Conservation (phyloP, 805 yeast genomes). For the Wickerhamiella lipophila region DNA sequence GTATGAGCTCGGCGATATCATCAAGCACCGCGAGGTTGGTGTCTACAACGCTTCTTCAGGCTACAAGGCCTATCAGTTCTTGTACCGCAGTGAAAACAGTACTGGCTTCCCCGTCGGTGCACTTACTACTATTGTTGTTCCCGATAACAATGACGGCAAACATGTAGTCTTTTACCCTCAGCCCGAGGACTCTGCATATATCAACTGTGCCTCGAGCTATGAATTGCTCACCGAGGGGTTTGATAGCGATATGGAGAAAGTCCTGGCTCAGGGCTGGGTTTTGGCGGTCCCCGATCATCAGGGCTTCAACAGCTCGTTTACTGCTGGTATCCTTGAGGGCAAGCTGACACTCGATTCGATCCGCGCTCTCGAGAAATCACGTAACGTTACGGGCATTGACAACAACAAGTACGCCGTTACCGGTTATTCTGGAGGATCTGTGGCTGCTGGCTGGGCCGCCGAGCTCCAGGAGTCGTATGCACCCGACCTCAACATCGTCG, state of each 20-base stretch:
- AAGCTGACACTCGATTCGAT: conserved; percentile 25
- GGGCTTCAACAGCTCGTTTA: conserved; percentile 19
- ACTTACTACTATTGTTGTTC: conserved; percentile 16
- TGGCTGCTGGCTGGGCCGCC: conserved; percentile 26
- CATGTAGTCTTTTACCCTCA: conserved; percentile 18
- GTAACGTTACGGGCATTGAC: conserved; percentile 4
- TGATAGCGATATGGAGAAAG: conserved; percentile 12
- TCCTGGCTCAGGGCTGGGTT: conserved; percentile 18
- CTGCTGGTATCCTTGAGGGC: conserved; percentile 24
- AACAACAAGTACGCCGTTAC: conserved; percentile 13
- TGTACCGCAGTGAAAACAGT: conserved; percentile 14
- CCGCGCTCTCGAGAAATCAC: conserved; percentile 20
- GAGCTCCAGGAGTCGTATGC: conserved; percentile 22
- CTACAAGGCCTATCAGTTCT: conserved; percentile 14
- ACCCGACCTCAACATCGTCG: conserved; percentile 23
- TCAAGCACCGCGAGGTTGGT: conserved; percentile 15
- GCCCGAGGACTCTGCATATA: conserved; percentile 19
- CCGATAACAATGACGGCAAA: conserved; percentile 12
- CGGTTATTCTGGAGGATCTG: conserved; percentile 25
- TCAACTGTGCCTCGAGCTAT: conserved; percentile 21
- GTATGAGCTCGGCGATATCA: conserved; percentile 9
- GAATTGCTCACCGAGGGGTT: conserved; percentile 14
- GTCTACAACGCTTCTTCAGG: conserved; percentile 11
- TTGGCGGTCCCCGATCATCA: conserved; percentile 23
- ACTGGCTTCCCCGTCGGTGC: conserved; percentile 12